Conservation (phyloP, 1,139 yeast genomes). For the Suhomyces bribrorum region DNA sequence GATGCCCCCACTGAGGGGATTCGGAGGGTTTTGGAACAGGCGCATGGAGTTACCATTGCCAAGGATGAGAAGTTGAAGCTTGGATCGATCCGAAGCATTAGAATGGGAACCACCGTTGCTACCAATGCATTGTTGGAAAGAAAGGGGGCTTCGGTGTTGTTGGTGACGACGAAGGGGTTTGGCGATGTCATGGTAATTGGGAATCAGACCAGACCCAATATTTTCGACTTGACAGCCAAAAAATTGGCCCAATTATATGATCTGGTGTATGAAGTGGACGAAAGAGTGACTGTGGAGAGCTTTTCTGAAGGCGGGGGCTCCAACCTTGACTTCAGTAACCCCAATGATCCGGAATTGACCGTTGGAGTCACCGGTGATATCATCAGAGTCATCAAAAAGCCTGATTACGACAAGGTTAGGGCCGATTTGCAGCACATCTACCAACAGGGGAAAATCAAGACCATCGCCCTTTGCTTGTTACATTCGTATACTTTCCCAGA, state of each 20-base stretch:
- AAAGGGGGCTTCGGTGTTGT: conserved; percentile 53
- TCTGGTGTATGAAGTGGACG: conserved; percentile 42
- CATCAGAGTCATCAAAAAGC: conserved; percentile 32
- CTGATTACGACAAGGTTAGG: conserved; percentile 30
- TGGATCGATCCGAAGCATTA: conserved; percentile 19
- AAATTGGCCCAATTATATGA: conserved; percentile 31
- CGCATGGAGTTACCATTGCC: conserved; percentile 52
- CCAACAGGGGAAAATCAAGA: conserved; percentile 28
- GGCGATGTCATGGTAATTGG: conserved; percentile 48
- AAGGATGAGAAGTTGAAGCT: conserved; percentile 28
- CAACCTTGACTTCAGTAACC: conserved; percentile 20
- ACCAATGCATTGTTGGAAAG: conserved; percentile 31
- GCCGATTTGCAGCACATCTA: conserved; percentile 28
- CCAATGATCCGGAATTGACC: conserved; percentile 23
- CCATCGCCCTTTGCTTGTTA: conserved; percentile 42
- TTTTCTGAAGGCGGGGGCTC: conserved; percentile 46
- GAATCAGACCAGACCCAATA: conserved; percentile 24
- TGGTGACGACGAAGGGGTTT: conserved; percentile 54
- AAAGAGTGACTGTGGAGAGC: conserved; percentile 38
- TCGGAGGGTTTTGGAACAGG: conserved; percentile 67
- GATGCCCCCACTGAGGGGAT: conserved; percentile 95
- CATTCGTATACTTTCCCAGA: conserved; percentile 45
- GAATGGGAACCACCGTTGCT: conserved; percentile 28
- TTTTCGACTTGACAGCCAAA: conserved; percentile 24
- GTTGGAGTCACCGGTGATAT: conserved; percentile 41